These are phyloP conservation scores for Metarhizium humberi DNA, from an alignment of 2,329 filamentous ascomycete genomes.

Conservation along the genomic window DNA sequence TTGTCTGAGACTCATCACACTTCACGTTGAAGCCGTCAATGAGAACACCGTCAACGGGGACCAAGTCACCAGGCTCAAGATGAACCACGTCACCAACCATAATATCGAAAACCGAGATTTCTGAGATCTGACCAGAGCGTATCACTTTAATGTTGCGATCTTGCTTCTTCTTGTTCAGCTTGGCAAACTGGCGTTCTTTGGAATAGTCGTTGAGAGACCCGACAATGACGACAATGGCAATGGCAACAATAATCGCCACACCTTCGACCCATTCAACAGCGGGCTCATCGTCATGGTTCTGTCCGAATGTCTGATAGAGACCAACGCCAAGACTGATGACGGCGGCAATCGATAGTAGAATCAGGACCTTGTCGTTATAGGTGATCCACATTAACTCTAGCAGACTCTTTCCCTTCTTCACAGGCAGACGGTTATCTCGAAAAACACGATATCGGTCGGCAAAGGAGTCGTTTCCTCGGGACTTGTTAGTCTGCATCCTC, in stretches of 20 bases:
- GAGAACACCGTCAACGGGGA: slow-evolving; percentile 65
- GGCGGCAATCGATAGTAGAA: slow-evolving; percentile 61
- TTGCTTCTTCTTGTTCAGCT: slow-evolving; percentile 70
- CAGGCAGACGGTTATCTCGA: slow-evolving; percentile 62
- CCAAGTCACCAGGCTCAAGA: slow-evolving; percentile 65
- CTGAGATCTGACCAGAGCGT: slow-evolving; percentile 59
- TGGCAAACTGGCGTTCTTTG: slow-evolving; percentile 72
- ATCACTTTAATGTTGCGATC: slow-evolving; percentile 64
- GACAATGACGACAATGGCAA: slow-evolving; percentile 66
- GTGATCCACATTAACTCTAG: slow-evolving; percentile 72
- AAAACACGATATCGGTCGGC: slow-evolving; percentile 61
- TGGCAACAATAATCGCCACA: slow-evolving; percentile 73
- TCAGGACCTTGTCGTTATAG: slow-evolving; percentile 74
- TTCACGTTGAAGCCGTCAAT: slow-evolving; percentile 66
- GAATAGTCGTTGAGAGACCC: slow-evolving; percentile 73
- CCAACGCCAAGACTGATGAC: slow-evolving; percentile 65
- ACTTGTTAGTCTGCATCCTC: slow-evolving; percentile 4
- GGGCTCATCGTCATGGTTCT: slow-evolving; percentile 41
- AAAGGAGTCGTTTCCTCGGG: slow-evolving; percentile 29
- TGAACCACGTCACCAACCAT: slow-evolving; percentile 62
- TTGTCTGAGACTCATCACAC: slow-evolving; percentile 70
- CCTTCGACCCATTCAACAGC: slow-evolving; percentile 73
- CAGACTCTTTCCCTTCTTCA: slow-evolving; percentile 65
- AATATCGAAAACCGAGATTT: slow-evolving; percentile 61
- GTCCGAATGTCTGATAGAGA: slow-evolving; percentile 65